phyloP scores from a whole-genome alignment of 2,329 filamentous ascomycete genomes.

The Colletotrichum euphorbiae region DNA sequence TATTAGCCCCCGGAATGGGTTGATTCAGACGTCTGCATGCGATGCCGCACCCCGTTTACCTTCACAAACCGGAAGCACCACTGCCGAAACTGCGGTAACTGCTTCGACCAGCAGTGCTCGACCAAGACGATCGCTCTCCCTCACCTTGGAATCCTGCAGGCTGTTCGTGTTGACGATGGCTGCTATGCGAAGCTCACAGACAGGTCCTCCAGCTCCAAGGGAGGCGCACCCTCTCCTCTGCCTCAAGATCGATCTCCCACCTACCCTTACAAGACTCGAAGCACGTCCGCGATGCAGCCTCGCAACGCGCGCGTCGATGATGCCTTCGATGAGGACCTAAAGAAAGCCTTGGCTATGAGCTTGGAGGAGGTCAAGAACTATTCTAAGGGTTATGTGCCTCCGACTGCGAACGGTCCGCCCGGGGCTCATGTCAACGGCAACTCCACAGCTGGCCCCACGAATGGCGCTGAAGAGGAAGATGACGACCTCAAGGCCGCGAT shows the following conservation, averaged over 20 bases:
- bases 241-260: conserved; percentile 58
- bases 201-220: conserved; percentile 63
- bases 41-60: conserved; percentile 93
- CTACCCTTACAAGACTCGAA: conserved; percentile 72
- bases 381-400: conserved; percentile 78
- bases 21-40: conserved; percentile 98
- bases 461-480: conserved; percentile 84
- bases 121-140: conserved; percentile 88
- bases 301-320: conserved; percentile 89
- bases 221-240: conserved; percentile 44
- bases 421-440: conserved; percentile 48
- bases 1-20: conserved; percentile 91
- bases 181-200: conserved; percentile 91
- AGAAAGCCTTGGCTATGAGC: conserved; percentile 95
- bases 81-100: conserved; percentile 96
- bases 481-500: conserved; percentile 94
- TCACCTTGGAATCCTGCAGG: conserved; percentile 90
- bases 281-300: conserved; percentile 82
- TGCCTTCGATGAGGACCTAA: conserved; percentile 93
- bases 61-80: conserved; percentile 99
- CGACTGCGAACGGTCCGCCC: conserved; percentile 51
- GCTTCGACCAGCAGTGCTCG: conserved; percentile 96
- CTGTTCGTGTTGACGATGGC: conserved; percentile 95
- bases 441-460: conserved; percentile 46
- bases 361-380: conserved; percentile 89